Evolutionary conservation across 257 asterid genomes (phyloP), one percentile per base, ranked within the genome.

Genomic region (Petunia axillaris): DNA sequence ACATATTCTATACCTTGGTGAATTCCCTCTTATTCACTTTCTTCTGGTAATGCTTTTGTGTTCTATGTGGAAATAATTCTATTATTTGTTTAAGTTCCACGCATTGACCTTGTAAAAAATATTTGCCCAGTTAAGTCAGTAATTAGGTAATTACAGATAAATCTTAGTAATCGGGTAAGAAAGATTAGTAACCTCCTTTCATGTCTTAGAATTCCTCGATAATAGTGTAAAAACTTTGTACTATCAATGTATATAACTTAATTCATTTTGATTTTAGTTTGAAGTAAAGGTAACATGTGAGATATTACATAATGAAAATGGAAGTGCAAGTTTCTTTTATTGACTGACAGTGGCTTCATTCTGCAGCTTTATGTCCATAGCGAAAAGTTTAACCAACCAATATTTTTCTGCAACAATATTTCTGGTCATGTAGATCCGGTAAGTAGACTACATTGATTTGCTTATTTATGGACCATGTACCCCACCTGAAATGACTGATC

Each of bases 371-470:
- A 88, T 64, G 89, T 91, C 82, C 92, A 82, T 70, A 87, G 80
- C 76, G 98, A 94, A 84, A 94, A 93, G 70, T 94, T 94, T 85
- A 88, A 87, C 93, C 98, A 93, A 85, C 98, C 98, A 63, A 90
- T 93, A 82, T 94, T 93, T 92, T 82, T 67, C 89, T 93, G 97
- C 89, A 94, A 94, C 93, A 93, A 94, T 82, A 90, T 93, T 44
- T 82, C 96, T 79, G 98, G 98, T 64, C 81, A 10, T 16, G 98
- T 94, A 58, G 94, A 94, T 46, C 98, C 98, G 52, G 98, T 94
- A 84, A 87, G 95, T 84, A 52, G 48, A 16, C 37, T 44, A 16
- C 60, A 16, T 44, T 62, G 39, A 8, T 80, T 64, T 57, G 15
- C 41, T 36, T 55, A 40, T n/a, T 11, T 58, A n/a, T 68, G n/a